Base-by-base conservation (phyloP, 768 basidiomycete genomes). In the Serendipita vermifera region DNA sequence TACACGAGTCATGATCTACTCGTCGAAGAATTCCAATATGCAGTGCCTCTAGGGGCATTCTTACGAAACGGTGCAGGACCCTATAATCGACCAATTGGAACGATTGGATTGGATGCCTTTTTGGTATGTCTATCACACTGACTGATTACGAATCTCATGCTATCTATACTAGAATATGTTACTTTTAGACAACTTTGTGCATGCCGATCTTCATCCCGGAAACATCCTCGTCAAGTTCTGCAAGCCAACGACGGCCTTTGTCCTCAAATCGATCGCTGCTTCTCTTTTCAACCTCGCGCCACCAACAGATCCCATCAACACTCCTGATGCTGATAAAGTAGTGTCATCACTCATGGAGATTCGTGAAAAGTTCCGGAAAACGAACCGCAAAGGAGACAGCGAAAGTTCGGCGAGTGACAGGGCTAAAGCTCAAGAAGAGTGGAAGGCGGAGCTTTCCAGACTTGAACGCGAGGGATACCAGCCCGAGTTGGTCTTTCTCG, bases 171-270 rank as follows among this genome's bases (percentile, higher is more conserved):
- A 97, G 90, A 91, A 97, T 71, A 99, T 99, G 96, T 80, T 99
- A 17, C 73, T 99, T 1, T 73, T 99, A 40, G 96, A 99, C 69
- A 98, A 99, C 69, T 99, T 96, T 69, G 91, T 94, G 7, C 96
- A 98, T 67, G 76, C 87, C 3, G 88, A 90, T 65, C 77, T 90
- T 20, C 88, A 89, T 66, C 86, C 88, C 2, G 94, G 94, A 29
- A 98, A 98, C 67, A 93, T 97, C 69, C 87, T 96, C 83, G 81
- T 99, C 73, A 96, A 94, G 66, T 98, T 98, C 72, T 84, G 81
- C 65, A 88, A 87, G 66, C 79, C 85, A 6, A 77, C 80, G 0
- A 85, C 88, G 0, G 69, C 73, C 39, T 74, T 80, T 62, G 72
- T 88, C 41, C 68, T 89, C 38, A 69, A 73, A 60, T 80, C 78